These are phyloP conservation scores for Rhizophagus prolifer DNA, from an alignment of 192 early-diverging fungal genomes.

Conservation along the genomic window DNA sequence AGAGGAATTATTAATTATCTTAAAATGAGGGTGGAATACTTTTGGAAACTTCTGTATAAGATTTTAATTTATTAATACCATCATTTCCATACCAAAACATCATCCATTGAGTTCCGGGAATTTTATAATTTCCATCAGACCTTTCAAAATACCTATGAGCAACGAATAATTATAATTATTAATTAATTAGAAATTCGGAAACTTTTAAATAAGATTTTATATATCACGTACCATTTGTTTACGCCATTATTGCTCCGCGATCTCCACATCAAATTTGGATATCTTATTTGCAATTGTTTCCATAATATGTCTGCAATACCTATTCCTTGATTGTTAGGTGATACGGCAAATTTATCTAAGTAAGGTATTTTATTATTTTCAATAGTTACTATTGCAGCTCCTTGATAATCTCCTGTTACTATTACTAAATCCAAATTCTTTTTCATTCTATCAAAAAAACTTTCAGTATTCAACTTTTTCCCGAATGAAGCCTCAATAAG, in stretches of 20 bases:
- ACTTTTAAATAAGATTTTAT: not conserved
- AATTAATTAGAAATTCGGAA: not conserved
- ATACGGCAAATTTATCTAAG: slow-evolving; percentile 92
- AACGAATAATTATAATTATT: not conserved
- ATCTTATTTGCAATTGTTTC: slow-evolving; percentile 69
- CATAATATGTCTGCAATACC: slow-evolving; percentile 95
- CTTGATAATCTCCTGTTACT: slow-evolving; percentile 89
- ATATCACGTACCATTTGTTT: slow-evolving; percentile 78
- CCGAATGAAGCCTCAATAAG: slow-evolving; percentile 80
- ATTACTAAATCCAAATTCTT: slow-evolving; percentile 61
- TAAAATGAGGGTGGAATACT: slow-evolving; percentile 16
- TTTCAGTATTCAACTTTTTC: slow-evolving; percentile 51
- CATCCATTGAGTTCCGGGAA: slow-evolving; percentile 74
- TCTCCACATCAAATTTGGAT: slow-evolving; percentile 79
- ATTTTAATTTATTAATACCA: slow-evolving; percentile 26
- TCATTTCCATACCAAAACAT: slow-evolving; percentile 83
- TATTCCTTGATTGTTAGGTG: slow-evolving; percentile 83
- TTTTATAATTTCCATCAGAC: slow-evolving; percentile 70
- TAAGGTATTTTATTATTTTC: slow-evolving; percentile 59
- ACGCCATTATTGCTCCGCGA: slow-evolving; percentile 83
- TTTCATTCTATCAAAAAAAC: slow-evolving; percentile 62
- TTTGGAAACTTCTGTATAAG: not conserved
- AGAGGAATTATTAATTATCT: too few species aligned
- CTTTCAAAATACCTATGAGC: slow-evolving; percentile 81
- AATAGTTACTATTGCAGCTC: slow-evolving; percentile 80